Evolutionary conservation across 805 yeast genomes (phyloP).

Genomic region (Vanderwaltozyma yarrowii): DNA sequence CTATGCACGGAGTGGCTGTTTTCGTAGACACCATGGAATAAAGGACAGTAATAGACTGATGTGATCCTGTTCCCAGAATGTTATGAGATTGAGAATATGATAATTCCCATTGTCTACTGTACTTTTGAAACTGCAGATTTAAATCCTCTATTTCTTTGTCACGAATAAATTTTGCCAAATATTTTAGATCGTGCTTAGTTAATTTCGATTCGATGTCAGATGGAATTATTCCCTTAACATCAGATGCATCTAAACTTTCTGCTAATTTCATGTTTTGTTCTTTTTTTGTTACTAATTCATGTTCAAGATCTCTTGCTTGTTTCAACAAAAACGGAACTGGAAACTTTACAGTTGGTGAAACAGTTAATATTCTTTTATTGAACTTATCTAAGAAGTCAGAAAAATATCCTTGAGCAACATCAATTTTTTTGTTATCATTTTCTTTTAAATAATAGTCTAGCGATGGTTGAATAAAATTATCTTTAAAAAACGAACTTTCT

Average conservation of each 20-base stretch:
- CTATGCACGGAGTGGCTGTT: constrained; percentile 84
- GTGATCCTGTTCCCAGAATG: constrained; percentile 58
- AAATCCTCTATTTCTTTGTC: constrained; percentile 25
- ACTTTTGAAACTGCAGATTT: constrained; percentile 24
- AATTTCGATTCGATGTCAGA: constrained; percentile 20
- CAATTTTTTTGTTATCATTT: constrained; percentile 10
- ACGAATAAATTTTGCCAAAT: constrained; percentile 26
- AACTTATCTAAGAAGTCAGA: constrained; percentile 32
- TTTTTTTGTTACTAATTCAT: constrained; percentile 22
- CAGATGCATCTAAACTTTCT: constrained; percentile 18
- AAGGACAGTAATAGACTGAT: constrained; percentile 68
- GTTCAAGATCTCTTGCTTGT: constrained; percentile 45
- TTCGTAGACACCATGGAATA: constrained; percentile 76
- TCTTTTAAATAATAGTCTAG: constrained; percentile 27
- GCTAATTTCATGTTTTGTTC: constrained; percentile 8
- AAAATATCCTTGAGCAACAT: constrained; percentile 25
- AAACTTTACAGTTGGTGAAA: constrained; percentile 77
- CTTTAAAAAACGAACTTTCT: constrained; percentile 66
- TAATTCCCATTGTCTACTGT: constrained; percentile 58
- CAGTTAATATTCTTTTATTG: constrained; percentile 50
- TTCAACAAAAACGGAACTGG: constrained; percentile 55
- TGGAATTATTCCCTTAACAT: constrained; percentile 5
- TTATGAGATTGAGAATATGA: constrained; percentile 42
- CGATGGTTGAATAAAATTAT: constrained; percentile 49
- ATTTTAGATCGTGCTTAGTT: constrained; percentile 25